Evolutionary conservation across 2,329 filamentous ascomycete genomes (phyloP), one percentile per base, ranked within the genome.

Genomic region (Seiridium cupressi): DNA sequence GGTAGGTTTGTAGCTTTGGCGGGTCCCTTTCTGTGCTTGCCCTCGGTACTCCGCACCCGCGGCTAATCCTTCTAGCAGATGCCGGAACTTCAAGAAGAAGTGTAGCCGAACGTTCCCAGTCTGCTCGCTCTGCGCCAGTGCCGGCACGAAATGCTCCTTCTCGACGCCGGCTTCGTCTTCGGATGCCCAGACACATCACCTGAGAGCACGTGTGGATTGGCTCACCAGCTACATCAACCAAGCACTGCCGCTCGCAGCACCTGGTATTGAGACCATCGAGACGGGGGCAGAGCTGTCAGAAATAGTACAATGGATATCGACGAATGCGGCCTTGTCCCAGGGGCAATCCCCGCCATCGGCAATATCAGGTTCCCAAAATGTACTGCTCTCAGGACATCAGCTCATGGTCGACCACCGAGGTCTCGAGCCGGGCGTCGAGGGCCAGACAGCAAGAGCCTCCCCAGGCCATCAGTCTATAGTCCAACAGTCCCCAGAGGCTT

Each of bases 1-100:
- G 55, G 55, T 58, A n/a, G 26, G 55, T 35, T 36, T 49, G 18
- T 44, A n/a, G 34, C 9, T n/a, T 18, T 42, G 44, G 11, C 42
- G 42, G 42, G 34, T 44, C 36, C 18, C 38, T 40, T 31, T 44
- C 18, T 13, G 18, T 32, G 32, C 47, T 49, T 32, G 26, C 35
- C 47, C 13, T 32, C 49, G 34, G 34, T 36, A 46, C 35, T 57
- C 44, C 35, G 31, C 51, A 26, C 36, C 54, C 35, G 44, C 26
- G 47, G 11, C 34, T 51, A 13, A 42, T 34, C 38, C 13, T 32
- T 10, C 13, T 13, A 32, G n/a, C 44, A 72, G 77, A 44, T 80
- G 77, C 64, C 76, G 77, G 51, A 73, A 69, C 62, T 77, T 79
- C 66, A 80, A 80, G 68, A 80, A 80, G 70, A 78, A 76, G 60